A percentile compares a stretch with the other conserved stretches of the same genome.
phyloP scores from a whole-genome alignment of 768 basidiomycete species.

The Hemileccinum impolitum region DNA sequence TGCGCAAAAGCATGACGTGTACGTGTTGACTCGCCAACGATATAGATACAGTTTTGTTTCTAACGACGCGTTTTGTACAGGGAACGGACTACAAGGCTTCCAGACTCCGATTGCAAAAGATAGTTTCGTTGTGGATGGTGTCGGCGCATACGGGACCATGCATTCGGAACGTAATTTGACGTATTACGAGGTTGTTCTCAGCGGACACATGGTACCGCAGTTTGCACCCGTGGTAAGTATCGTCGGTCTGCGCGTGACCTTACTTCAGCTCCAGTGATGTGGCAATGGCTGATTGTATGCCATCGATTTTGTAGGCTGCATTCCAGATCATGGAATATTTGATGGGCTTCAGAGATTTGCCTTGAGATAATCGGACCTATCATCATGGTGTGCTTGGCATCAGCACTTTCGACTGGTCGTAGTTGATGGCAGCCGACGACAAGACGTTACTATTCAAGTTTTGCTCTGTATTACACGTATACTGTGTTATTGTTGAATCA shows the following conservation, averaged over 20 bases:
- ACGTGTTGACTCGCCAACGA: constrained; percentile 5
- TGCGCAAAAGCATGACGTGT: constrained; percentile 38
- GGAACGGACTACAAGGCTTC: constrained; percentile 70
- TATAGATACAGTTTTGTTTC: constrained; percentile 25
- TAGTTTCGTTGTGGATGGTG: constrained; percentile 68
- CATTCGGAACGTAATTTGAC: constrained; percentile 68
- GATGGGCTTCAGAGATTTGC: constrained; percentile 56
- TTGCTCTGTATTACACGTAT: no score
- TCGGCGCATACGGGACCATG: constrained; percentile 61
- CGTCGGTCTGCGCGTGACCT: no score
- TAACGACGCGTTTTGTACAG: constrained; percentile 16
- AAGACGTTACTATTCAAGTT: no score
- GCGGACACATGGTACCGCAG: constrained; percentile 78
- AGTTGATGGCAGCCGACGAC: no score
- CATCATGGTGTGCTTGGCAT: no score
- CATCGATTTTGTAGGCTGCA: constrained; percentile 61
- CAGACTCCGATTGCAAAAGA: constrained; percentile 62
- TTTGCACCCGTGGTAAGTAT: constrained; percentile 55
- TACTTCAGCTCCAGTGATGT: background rate
- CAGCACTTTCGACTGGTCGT: no score
- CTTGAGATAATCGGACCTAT: constrained; percentile 13
- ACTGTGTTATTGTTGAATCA: no score
- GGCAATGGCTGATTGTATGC: background rate
- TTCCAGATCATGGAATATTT: constrained; percentile 68
- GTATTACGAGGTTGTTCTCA: constrained; percentile 61